Evolutionary conservation across 179 eudicot genomes (phyloP).

Genomic region (Pouteria campechiana): DNA sequence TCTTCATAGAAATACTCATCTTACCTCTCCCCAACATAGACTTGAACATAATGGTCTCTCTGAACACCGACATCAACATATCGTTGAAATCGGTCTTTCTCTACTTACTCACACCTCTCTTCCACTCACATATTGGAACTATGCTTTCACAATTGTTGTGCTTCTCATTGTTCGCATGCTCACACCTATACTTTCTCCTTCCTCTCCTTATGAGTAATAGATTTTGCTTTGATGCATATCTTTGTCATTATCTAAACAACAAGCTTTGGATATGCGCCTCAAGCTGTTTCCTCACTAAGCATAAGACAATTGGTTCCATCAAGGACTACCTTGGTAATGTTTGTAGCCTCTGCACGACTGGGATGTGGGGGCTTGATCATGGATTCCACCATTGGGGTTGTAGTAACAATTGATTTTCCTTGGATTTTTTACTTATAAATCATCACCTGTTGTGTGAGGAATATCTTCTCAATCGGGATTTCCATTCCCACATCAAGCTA

Average conservation of each 20-base stretch:
- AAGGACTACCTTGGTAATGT: slow-evolving; percentile 37
- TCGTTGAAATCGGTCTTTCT: no score
- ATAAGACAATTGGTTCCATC: slow-evolving; percentile 41
- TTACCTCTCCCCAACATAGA: no score
- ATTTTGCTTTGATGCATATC: slow-evolving; percentile 35
- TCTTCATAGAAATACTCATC: no score
- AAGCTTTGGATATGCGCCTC: slow-evolving; percentile 35
- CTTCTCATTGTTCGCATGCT: no score
- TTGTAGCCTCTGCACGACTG: slow-evolving; percentile 38
- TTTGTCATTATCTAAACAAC: slow-evolving; percentile 34
- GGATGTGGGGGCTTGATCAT: slow-evolving; percentile 41
- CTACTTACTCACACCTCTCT: no score
- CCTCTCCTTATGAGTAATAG: no score
- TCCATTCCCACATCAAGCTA: slow-evolving; percentile 40
- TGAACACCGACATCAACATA: no score
- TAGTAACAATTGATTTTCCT: slow-evolving; percentile 35
- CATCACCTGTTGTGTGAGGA: slow-evolving; percentile 35
- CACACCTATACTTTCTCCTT: no score
- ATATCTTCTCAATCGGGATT: slow-evolving; percentile 37
- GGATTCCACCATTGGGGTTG: slow-evolving; percentile 38
- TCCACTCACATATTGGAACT: no score
- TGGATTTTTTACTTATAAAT: slow-evolving; percentile 33
- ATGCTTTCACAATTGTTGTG: no score
- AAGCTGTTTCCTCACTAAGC: slow-evolving; percentile 41
- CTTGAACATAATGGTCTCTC: no score